Percentiles rank a stretch among this genome's conserved stretches.
These are phyloP conservation scores for Aspergillus incahuasiensis DNA, from an alignment of 495 filamentous ascomycete genomes.

Conservation along the genomic window DNA sequence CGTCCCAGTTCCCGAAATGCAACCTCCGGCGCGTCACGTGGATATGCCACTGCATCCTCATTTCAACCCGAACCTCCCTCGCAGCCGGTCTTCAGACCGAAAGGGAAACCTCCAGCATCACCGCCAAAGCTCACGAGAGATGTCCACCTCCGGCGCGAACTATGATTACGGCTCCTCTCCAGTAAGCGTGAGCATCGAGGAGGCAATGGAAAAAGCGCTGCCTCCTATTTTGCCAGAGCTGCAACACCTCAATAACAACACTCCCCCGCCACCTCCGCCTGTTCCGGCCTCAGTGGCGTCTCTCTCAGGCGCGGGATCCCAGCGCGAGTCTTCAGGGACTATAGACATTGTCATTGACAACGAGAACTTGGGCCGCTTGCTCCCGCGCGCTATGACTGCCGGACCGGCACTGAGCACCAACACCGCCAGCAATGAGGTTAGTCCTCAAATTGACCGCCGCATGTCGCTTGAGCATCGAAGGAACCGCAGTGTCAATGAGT, in stretches of 20 bases:
- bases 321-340: slow-evolving; percentile 48
- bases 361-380: slow-evolving; percentile 30
- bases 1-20: slow-evolving; percentile 61
- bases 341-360: slow-evolving; percentile 75
- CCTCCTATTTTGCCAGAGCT: slow-evolving; percentile 74
- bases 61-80: slow-evolving; percentile 50
- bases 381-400: slow-evolving; percentile 40
- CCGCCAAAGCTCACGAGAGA: slow-evolving; percentile 33
- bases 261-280: slow-evolving; percentile 54
- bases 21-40: slow-evolving; percentile 36
- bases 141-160: slow-evolving; percentile 22
- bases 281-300: slow-evolving; percentile 13
- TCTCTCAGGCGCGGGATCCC: slow-evolving; percentile 23
- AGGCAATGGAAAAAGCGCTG: slow-evolving; percentile 50
- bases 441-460: slow-evolving; percentile 25
- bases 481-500: slow-evolving; percentile 63
- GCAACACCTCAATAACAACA: slow-evolving; percentile 74
- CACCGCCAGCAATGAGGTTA: slow-evolving; percentile 13
- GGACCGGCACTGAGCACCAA: slow-evolving; percentile 24
- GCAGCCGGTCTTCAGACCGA: slow-evolving; percentile 44
- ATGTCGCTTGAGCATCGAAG: slow-evolving; percentile 57
- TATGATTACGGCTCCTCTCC: slow-evolving; percentile 31
- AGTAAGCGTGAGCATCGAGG: slow-evolving; percentile 58
- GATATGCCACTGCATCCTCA: slow-evolving; percentile 53
- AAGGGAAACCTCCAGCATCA: slow-evolving; percentile 36